Base-by-base conservation (phyloP, 345 rosid genomes). In the Eucalyptus shirleyi region DNA sequence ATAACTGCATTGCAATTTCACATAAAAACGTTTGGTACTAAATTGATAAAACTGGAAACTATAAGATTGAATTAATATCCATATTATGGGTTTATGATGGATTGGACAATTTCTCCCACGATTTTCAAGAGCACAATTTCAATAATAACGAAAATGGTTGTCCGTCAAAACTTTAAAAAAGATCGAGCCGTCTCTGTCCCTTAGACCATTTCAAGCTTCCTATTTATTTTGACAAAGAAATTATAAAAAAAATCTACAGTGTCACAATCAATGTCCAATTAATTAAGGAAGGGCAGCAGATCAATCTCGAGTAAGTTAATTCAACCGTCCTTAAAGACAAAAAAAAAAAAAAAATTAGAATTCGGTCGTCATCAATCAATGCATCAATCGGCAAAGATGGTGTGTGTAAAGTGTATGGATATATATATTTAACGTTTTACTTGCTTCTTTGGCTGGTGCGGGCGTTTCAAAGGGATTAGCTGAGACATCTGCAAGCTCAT, bases 51-150 rank as follows among this genome's bases (percentile, higher is more conserved):
- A 65, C 17, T n/a, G 0, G 28, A 56, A 34, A 34, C 9, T 18
- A 37, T 10, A 9, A 0, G 7, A 5, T 32, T 18, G 4, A 18
- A 37, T 69, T 17, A 24, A 1, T 0, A 9, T 34, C 0, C 4
- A 2, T 62, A 9, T 1, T 9, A 69, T 6, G 4, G 2, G 12
- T 69, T 18, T 69, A 34, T 9, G 42, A 69, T 3, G 0, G 44
- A 5, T 34, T 34, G 7, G 23, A 69, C 14, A 34, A 62, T 62
- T 69, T 32, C 23, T 18, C 7, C 21, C 26, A 3, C 1, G 4
- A 69, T 69, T 34, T 34, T 69, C 24, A 16, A 8, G 12, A 32
- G 80, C 23, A 18, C 12, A 3, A 34, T 69, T 69, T 18, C 81
- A 69, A 69, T 5, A 18, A 10, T 17, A 18, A 34, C 81, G 0